Percentiles rank a stretch among this genome's conserved stretches.
Evolutionary conservation across 371 early-diverging fungal species (phyloP).

Genomic region (Mortierella sp.): DNA sequence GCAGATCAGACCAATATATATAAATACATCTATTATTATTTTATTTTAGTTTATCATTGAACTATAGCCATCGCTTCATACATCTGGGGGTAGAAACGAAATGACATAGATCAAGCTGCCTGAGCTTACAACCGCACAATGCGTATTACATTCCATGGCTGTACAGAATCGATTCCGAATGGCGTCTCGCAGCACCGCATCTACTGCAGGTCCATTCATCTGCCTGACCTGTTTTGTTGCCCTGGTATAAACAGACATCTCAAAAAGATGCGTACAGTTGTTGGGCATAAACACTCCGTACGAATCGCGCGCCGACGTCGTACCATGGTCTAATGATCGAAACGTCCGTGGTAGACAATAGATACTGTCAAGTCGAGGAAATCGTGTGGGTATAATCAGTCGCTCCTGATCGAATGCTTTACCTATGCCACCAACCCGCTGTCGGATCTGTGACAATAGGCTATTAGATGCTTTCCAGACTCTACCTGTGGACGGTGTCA

Average conservation of each 20-base stretch:
- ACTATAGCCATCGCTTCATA: conserved; percentile 5
- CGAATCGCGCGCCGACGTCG: conserved; percentile 52
- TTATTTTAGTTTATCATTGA: too few relatives aligned
- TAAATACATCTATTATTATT: too few relatives aligned
- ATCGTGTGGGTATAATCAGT: conserved; percentile 51
- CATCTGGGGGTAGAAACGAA: conserved; percentile 42
- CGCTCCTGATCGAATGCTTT: conserved; percentile 35
- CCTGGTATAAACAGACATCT: conserved; percentile 48
- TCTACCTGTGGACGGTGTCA: conserved; percentile 19
- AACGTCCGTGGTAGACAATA: conserved; percentile 45
- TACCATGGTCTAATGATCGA: conserved; percentile 45
- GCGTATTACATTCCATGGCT: conserved; percentile 55
- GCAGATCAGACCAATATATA: too few relatives aligned
- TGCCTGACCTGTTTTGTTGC: conserved; percentile 35
- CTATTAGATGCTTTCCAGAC: conserved; percentile 53
- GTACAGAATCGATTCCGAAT: conserved; percentile 45
- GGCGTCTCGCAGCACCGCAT: conserved; percentile 25
- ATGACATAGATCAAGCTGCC: conserved; percentile 46
- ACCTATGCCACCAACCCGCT: conserved; percentile 30
- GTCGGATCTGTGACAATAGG: conserved; percentile 47
- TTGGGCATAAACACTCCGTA: conserved; percentile 47
- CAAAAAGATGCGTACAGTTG: conserved; percentile 35
- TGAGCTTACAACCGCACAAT: conserved; percentile 51
- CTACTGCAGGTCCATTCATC: conserved; percentile 49
- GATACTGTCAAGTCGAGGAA: conserved; percentile 44